Evolutionary conservation across 768 basidiomycete genomes (phyloP), one percentile per base, ranked within the genome.

Genomic region (Rhizopogon salebrosus): DNA sequence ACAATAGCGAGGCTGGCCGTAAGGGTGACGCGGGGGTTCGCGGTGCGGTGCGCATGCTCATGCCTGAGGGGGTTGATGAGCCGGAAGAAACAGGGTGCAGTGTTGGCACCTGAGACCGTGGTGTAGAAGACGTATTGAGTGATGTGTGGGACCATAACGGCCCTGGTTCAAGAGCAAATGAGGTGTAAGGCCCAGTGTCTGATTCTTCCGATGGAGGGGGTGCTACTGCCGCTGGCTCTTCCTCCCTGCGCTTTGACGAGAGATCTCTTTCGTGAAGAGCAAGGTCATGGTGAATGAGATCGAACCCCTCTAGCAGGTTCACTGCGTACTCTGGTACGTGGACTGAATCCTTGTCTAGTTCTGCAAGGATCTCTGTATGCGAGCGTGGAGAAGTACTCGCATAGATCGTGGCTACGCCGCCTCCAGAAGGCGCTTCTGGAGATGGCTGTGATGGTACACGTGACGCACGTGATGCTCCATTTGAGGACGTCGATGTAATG

Each of bases 261-360:
- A 65, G 11, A 45, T 65, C 61, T 60, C 65, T 64, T 53, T 67
- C 54, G n/a, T 64, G 65, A 51, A 71, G 70, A 26, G 62, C 43
- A 31, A 70, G 55, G 27, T 70, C 59, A 42, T 72, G 60, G 48
- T 67, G 63, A 46, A 70, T 67, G 53, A 68, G 60, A 51, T 76
- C 76, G 20, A 79, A 68, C 13, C 64, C 71, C 24, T 73, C 70
- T 49, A 79, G 64, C 39, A 79, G 72, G 56, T 74, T 67, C 49
- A 70, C 60, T 5, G 75, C 76, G 52, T 79, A 79, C 48, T 71
- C 72, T 8, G 78, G 77, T 46, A 78, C 67, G 48, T 67, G 55
- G 37, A 73, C 63, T 14, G 62, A 64, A 20, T 75, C 56, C 52
- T 66, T 63, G 45, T 64, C 63, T 58, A 67, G 43, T 41, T 57